Percentiles rank a stretch among this genome's conserved stretches.
Evolutionary conservation across 129 eudicot genomes (phyloP).

Genomic region (Flaveria robusta): DNA sequence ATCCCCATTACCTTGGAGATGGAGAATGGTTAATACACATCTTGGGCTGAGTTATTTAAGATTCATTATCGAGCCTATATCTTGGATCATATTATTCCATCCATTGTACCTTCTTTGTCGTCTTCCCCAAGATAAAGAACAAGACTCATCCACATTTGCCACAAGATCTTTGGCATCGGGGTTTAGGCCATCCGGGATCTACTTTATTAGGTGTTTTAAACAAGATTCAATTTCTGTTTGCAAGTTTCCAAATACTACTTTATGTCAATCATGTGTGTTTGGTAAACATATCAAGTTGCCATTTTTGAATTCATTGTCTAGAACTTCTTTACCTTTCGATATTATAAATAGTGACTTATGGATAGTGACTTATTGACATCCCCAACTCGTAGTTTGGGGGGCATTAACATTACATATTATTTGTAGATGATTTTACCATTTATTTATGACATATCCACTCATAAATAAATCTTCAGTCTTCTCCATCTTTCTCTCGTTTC

Average conservation of each 20-base stretch:
- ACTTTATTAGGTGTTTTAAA: no score
- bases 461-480: neutral
- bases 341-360: no score
- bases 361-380: neutral
- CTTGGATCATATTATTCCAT: no score
- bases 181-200: no score
- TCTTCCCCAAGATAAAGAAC: no score
- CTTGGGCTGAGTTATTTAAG: no score
- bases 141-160: no score
- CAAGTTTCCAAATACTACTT: neutral
- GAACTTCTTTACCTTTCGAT: neutral
- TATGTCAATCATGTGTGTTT: neutral
- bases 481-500: neutral
- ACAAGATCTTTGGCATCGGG: no score
- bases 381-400: neutral
- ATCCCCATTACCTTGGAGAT: no score
- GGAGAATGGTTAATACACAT: no score
- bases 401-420: neutral
- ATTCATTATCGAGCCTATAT: no score
- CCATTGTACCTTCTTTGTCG: no score
- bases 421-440: neutral
- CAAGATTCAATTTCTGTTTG: neutral
- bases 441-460: neutral
- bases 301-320: neutral
- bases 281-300: neutral